Evolutionary conservation across 2,329 filamentous ascomycete genomes (phyloP).

Genomic region (Fusarium sp.): DNA sequence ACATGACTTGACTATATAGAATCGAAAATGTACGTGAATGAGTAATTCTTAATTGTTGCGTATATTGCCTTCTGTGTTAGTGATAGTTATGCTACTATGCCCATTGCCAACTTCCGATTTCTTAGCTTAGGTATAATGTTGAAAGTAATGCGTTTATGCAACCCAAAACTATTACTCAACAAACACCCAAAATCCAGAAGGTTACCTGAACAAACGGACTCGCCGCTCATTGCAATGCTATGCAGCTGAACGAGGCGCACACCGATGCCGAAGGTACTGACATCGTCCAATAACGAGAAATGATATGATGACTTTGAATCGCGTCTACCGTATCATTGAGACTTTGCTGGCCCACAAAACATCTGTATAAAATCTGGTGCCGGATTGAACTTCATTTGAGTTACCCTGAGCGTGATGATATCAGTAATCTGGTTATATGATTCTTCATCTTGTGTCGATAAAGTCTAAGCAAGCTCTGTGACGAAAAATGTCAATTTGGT

Average conservation of each 20-base stretch:
- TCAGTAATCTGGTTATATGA: not conserved
- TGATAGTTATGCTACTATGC: not conserved
- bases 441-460: not conserved
- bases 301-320: not conserved
- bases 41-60: no score
- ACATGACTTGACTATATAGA: not conserved
- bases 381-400: not conserved
- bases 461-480: not conserved
- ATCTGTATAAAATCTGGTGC: not conserved
- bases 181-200: not conserved
- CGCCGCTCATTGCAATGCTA: not conserved
- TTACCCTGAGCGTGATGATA: not conserved
- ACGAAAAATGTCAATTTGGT: not conserved
- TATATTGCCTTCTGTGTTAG: not conserved
- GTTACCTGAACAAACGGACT: not conserved
- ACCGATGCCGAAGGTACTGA: not conserved
- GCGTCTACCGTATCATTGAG: no score
- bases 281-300: not conserved
- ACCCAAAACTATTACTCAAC: not conserved
- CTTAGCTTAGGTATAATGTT: not conserved
- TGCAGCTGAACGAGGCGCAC: not conserved
- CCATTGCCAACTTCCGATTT: not conserved
- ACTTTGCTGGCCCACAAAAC: not conserved
- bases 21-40: not conserved
- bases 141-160: no score